A percentile compares a stretch with the other conserved stretches of the same genome.
phyloP scores from a whole-genome alignment of 106 monocot genomes.

The Allium sativum region DNA sequence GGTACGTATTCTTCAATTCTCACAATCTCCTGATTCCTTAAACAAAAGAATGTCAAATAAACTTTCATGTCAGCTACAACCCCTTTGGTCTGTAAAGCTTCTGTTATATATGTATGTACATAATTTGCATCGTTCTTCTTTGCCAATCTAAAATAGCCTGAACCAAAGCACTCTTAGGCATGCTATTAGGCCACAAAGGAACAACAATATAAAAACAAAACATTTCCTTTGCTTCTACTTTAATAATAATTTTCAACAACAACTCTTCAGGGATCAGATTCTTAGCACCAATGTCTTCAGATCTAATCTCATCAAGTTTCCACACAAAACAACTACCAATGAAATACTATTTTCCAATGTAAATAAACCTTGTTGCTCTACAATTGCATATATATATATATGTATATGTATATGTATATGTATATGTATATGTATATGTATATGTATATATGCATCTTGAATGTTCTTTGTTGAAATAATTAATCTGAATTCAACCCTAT shows the following conservation, averaged over 20 bases:
- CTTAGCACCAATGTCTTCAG: conserved; percentile 20
- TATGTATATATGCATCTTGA: conserved; percentile 30
- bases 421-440: too few species aligned
- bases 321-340: conserved; percentile 20
- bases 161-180: conserved; percentile 32
- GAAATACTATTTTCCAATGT: conserved; percentile 28
- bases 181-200: conserved; percentile 44
- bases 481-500: too few species aligned
- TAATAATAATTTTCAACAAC: conserved; percentile 36
- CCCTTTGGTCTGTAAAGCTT: conserved; percentile 24
- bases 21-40: conserved; percentile 36
- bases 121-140: conserved; percentile 46
- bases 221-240: conserved; percentile 35
- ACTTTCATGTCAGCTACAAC: conserved; percentile 27
- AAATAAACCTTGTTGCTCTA: conserved; percentile 26
- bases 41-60: conserved; percentile 44
- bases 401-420: too few species aligned
- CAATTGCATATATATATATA: too few species aligned
- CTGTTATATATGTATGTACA: conserved; percentile 32
- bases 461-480: too few species aligned
- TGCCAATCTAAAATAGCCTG: conserved; percentile 49
- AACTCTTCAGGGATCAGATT: conserved; percentile 38
- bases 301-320: conserved; percentile 18
- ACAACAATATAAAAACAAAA: conserved; percentile 40
- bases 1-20: conserved; percentile 28